Base-by-base conservation (phyloP, 768 basidiomycete genomes). In the Zangia roseola region DNA sequence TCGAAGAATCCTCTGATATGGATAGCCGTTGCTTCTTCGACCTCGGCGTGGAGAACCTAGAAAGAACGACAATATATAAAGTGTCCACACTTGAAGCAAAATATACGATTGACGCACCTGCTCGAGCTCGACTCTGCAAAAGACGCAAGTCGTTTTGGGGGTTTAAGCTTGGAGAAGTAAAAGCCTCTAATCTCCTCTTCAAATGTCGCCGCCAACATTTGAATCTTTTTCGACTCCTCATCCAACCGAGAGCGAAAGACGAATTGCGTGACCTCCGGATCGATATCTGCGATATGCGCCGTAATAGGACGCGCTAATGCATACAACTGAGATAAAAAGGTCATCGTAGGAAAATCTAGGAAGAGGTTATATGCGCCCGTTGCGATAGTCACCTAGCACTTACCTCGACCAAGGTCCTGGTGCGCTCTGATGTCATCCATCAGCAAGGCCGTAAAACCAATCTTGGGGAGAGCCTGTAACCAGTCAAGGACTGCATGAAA, bases 251-350 rank as follows among this genome's bases (percentile, higher is more conserved):
- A 44, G 38, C 60, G 57, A 21, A 54, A 54, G n/a, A 64, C 35
- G 46, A 47, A 47, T 8, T 40, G 33, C 6, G 31, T 5, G 19
- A n/a, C 45, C 5, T 50, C 54, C 5, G 54, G 45, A 26, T 53
- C 26, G 9, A 54, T 40, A 10, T 50, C 39, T n/a, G 58, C 40
- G 12, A 43, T 8, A 19, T 54, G 52, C 40, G 65, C 63, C 10
- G 60, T 54, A 17, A 71, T 63, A 17, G 64, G 64, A 52, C 70
- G 67, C 10, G 65, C 69, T 23, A 82, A 65, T 25, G 70, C 68
- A 49, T 74, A 73, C 5, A 82, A 59, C 35, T 80, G 77, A 23
- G 78, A 74, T 17, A 81, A 55, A 54, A 83, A 81, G 16, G 72
- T 69, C 30, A 67, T 63, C 7, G 74, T 66, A 4, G 67, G 69